Evolutionary conservation across 1,284 basidiomycete genomes (phyloP).

Genomic region (Ustilago loliicola): DNA sequence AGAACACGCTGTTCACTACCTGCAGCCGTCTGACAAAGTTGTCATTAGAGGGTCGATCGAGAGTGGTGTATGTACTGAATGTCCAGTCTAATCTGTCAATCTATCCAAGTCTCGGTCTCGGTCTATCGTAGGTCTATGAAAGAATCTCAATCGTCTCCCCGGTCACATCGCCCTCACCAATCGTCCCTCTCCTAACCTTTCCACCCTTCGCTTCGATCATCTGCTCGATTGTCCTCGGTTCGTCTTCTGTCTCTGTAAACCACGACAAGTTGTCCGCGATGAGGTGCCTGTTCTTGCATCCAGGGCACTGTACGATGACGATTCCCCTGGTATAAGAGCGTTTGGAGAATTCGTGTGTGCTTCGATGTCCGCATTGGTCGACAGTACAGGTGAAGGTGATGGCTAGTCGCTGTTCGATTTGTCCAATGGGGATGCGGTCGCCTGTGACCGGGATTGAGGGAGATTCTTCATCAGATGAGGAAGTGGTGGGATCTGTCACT

Average conservation of each 20-base stretch:
- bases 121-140: constrained; percentile 9
- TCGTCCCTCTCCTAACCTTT: constrained; percentile 55
- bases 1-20: not conserved
- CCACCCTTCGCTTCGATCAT: constrained; percentile 67
- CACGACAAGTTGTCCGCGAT: constrained; percentile 69
- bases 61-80: not conserved
- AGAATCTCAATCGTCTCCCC: constrained; percentile 68
- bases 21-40: not conserved
- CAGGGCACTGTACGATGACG: constrained; percentile 91
- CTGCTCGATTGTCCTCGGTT: constrained; percentile 67
- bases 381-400: constrained; percentile 68
- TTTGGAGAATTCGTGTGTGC: constrained; percentile 88
- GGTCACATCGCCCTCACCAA: constrained; percentile 51
- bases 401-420: constrained; percentile 61
- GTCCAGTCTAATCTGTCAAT: not conserved
- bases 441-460: constrained; percentile 47
- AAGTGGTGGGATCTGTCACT: constrained; percentile 6
- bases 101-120: not conserved
- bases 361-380: constrained; percentile 80
- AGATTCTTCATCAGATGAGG: constrained; percentile 10
- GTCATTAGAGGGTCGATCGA: not conserved
- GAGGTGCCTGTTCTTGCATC: constrained; percentile 82
- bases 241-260: constrained; percentile 62
- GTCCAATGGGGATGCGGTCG: constrained; percentile 46
- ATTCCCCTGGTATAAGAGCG: constrained; percentile 88